Base-by-base conservation (phyloP, 164 flowering plant genomes). In the Dillenia suffruticosa region DNA sequence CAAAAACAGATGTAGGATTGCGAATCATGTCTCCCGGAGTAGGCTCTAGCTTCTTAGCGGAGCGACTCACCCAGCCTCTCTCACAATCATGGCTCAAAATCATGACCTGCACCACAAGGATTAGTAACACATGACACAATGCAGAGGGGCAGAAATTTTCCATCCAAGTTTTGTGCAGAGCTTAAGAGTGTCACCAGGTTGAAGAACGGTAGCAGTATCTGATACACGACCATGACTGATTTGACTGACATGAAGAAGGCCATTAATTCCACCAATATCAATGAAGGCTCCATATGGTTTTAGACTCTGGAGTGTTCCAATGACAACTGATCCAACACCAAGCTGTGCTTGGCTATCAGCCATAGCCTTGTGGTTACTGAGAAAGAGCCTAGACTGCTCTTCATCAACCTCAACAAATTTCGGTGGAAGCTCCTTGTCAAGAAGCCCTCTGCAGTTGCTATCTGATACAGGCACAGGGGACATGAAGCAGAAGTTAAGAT, bases 21-120 rank as follows among this genome's bases (percentile, higher is more conserved):
- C 93, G 93, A 79, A 94, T 89, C 99, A 91, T 91, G 82, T 94
- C 99, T 24, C 97, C 99, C 24, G 99, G 99, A 47, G 97, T 88
- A 22, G 99, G 99, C 74, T 94, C 99, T 57, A 94, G 74, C 79
- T 94, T 94, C 77, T 94, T 91, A 43, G 99, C 91, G 12, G 99
- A 94, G 10, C 90, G 94, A 77, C 98, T 93, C 47, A 93, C 94
- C 56, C 98, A 69, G 54, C 98, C 98, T 75, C 97, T 84, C 72
- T 93, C 97, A 12, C 97, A 88, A 68, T 93, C 98, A 70, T 93
- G 98, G 83, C 94, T 93, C 68, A 93, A 68, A 50, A 90, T 84
- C 98, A 93, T 93, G 56, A 93, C 93, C 98, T 88, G 63, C 65
- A 69, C 3, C 46, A 68, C 2, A 26, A 63, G 49, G 47, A 51